Conservation (phyloP, 1,139 yeast species). For the Arxiozyma heterogenica region DNA sequence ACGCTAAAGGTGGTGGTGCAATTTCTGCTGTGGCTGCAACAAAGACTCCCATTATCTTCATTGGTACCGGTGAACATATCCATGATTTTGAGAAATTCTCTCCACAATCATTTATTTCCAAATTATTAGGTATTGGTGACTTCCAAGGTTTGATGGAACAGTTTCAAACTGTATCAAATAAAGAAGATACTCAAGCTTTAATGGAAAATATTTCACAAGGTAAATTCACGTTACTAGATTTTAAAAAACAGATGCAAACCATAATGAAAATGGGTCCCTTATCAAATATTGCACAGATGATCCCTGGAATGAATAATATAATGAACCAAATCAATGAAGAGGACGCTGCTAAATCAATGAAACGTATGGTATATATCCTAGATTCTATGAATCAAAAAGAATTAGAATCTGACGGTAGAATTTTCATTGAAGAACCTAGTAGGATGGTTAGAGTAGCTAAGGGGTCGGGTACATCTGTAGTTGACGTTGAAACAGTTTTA, state of each 20-base stretch:
- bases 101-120: slow-evolving; percentile 81
- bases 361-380: slow-evolving; percentile 84
- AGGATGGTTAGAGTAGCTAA: slow-evolving; percentile 85
- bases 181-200: slow-evolving; percentile 85
- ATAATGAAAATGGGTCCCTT: slow-evolving; percentile 95
- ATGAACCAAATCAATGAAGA: slow-evolving; percentile 87
- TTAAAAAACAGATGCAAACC: slow-evolving; percentile 91
- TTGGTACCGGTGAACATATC: slow-evolving; percentile 97
- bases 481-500: slow-evolving; percentile 88
- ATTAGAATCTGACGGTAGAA: slow-evolving; percentile 80
- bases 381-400: slow-evolving; percentile 95
- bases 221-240: slow-evolving; percentile 81
- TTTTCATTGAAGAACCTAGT: slow-evolving; percentile 72
- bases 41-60: slow-evolving; percentile 88
- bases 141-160: slow-evolving; percentile 91
- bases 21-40: slow-evolving; percentile 98
- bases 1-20: slow-evolving; percentile 99
- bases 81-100: slow-evolving; percentile 88
- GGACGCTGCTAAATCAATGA: slow-evolving; percentile 72
- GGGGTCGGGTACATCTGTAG: slow-evolving; percentile 91
- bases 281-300: slow-evolving; percentile 88
- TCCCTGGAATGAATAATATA: slow-evolving; percentile 86
- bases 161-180: slow-evolving; percentile 60
- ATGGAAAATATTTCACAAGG: slow-evolving; percentile 93
- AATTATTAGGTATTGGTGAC: slow-evolving; percentile 90